Evolutionary conservation across 2,329 filamentous ascomycete genomes (phyloP).

Genomic region (Diaporthe aspalathi): DNA sequence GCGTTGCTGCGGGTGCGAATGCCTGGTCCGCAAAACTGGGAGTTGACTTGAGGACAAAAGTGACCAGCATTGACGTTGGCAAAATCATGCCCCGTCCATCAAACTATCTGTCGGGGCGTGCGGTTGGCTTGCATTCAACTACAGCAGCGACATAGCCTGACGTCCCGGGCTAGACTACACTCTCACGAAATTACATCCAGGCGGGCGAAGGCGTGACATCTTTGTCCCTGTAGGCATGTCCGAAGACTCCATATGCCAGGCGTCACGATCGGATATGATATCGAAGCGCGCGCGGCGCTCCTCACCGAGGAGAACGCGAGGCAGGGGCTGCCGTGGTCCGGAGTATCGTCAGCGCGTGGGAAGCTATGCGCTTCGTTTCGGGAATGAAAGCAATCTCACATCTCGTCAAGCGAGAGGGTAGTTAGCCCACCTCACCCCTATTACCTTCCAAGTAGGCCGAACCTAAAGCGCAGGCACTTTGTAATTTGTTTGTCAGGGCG

Average conservation of each 20-base stretch:
- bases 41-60: not conserved
- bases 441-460: not conserved
- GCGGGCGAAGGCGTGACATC: not conserved
- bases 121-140: not conserved
- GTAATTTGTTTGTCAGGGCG: slow-evolving; percentile 15
- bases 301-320: not conserved
- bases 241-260: not conserved
- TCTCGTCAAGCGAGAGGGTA: not conserved
- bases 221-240: not conserved
- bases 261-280: not conserved
- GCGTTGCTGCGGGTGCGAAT: too few species aligned
- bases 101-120: not conserved
- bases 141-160: not conserved
- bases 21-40: not conserved
- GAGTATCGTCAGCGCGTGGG: not conserved
- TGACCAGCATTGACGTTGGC: not conserved
- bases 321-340: not conserved
- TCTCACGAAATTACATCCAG: not conserved
- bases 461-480: not conserved
- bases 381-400: not conserved
- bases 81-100: not conserved
- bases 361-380: not conserved
- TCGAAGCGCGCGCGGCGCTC: not conserved
- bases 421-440: not conserved
- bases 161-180: not conserved